A percentile compares a stretch with the other conserved stretches of the same genome.
phyloP scores from a whole-genome alignment of 2,329 filamentous ascomycete genomes.

The Aspergillus fructus region DNA sequence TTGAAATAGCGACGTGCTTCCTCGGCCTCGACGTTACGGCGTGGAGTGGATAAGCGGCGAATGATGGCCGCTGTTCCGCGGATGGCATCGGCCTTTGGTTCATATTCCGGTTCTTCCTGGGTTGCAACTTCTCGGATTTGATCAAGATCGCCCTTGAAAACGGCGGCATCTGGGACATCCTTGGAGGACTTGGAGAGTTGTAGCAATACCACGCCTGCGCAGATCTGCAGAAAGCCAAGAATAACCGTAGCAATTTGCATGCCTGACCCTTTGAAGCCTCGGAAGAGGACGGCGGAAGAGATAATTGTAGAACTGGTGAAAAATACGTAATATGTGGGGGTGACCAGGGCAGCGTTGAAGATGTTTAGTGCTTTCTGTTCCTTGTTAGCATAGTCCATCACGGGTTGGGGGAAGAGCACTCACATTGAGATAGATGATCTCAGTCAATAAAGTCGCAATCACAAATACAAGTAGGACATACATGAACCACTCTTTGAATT shows the following conservation, averaged over 20 bases:
- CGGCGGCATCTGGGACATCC: conserved; percentile 88
- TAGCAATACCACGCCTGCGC: conserved; percentile 83
- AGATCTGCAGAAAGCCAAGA: conserved; percentile 91
- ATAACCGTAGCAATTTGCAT: conserved; percentile 83
- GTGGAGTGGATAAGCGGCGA: conserved; percentile 71
- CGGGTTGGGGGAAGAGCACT: conserved; percentile 42
- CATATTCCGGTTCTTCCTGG: conserved; percentile 91
- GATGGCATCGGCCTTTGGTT: conserved; percentile 95
- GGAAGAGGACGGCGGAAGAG: conserved; percentile 87
- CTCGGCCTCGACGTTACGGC: conserved; percentile 75
- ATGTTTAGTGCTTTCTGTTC: conserved; percentile 93
- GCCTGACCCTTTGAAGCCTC: conserved; percentile 84
- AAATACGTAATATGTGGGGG: conserved; percentile 97
- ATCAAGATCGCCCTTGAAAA: conserved; percentile 89
- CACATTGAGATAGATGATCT: conserved; percentile 95
- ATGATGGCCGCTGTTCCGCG: conserved; percentile 87
- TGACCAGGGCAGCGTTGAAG: conserved; percentile 95
- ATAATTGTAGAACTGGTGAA: conserved; percentile 96
- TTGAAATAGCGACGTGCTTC: conserved; percentile 77
- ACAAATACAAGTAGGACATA: conserved; percentile 93
- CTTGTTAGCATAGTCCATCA: conserved; percentile 10
- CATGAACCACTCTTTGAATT: conserved; percentile 98
- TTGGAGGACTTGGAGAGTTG: conserved; percentile 98
- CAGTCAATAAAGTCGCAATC: conserved; percentile 79
- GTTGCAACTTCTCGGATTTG: conserved; percentile 94